A percentile compares a stretch with the other conserved stretches of the same genome.
phyloP scores from a whole-genome alignment of 2,329 filamentous ascomycete species.

The Paramyrothecium roridum region DNA sequence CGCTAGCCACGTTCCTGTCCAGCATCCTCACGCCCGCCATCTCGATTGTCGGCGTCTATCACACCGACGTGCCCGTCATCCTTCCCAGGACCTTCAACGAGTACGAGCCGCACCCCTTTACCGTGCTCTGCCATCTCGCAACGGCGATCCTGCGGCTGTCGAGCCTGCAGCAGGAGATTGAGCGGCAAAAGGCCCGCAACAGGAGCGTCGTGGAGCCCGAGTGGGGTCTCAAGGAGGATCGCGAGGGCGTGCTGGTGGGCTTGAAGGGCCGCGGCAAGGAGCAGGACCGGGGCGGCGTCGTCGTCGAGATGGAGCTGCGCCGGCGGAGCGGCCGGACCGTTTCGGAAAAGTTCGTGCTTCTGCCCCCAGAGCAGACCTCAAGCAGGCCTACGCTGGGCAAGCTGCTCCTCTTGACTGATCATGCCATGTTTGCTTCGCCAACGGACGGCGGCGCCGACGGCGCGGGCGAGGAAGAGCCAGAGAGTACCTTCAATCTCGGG shows the following conservation, averaged over 20 bases:
- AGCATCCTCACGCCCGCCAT: constrained; percentile 62
- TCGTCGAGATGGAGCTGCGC: constrained; percentile 83
- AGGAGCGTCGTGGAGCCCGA: constrained; percentile 71
- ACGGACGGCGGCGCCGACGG: constrained; percentile 26
- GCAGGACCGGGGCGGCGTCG: constrained; percentile 46
- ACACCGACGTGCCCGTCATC: constrained; percentile 69
- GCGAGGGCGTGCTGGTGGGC: constrained; percentile 76
- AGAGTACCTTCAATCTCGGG: constrained; percentile 80
- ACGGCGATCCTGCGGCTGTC: constrained; percentile 77
- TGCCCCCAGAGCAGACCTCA: constrained; percentile 16
- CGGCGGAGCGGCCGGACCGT: constrained; percentile 78
- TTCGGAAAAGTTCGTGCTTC: constrained; percentile 60
- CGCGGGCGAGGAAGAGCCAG: constrained; percentile 51
- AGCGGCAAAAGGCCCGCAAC: constrained; percentile 71
- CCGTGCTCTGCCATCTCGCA: constrained; percentile 77
- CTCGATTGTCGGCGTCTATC: constrained; percentile 77
- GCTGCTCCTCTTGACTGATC: constrained; percentile 68
- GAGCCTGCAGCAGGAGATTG: constrained; percentile 71
- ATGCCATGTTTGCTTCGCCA: constrained; percentile 62
- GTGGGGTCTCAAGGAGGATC: constrained; percentile 74
- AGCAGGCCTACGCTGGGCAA: constrained; percentile 22
- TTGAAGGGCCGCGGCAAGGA: constrained; percentile 48
- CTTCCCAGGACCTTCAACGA: constrained; percentile 40
- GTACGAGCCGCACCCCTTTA: constrained; percentile 68
- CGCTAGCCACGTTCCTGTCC: constrained; percentile 67